These are phyloP conservation scores for Cercospora beticola DNA, from an alignment of 2,329 filamentous ascomycete genomes.

Conservation along the genomic window DNA sequence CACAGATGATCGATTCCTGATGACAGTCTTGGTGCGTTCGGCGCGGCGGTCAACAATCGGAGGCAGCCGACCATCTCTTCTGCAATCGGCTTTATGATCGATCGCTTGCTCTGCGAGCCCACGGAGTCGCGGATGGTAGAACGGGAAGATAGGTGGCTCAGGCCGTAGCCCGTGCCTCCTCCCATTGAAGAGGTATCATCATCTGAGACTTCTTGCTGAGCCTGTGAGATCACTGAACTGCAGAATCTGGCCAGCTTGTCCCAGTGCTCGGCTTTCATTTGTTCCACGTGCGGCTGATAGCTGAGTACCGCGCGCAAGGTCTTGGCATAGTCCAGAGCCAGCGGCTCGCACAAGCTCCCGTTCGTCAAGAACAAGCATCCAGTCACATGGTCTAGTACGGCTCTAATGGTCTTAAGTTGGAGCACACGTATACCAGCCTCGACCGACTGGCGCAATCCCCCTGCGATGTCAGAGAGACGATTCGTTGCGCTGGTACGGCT, in stretches of 20 bases:
- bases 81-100: constrained; percentile 27
- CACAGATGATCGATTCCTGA: constrained; percentile 22
- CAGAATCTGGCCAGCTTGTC: constrained; percentile 69
- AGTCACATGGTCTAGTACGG: constrained; percentile 77
- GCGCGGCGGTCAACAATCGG: constrained; percentile 32
- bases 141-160: constrained; percentile 31
- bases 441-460: constrained; percentile 69
- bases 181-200: constrained; percentile 14
- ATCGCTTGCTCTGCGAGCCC: constrained; percentile 29
- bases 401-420: constrained; percentile 73
- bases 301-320: constrained; percentile 68
- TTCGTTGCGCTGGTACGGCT: constrained; percentile 42
- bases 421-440: constrained; percentile 63
- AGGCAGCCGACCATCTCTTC: constrained; percentile 36
- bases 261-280: constrained; percentile 60
- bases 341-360: constrained; percentile 64
- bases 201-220: constrained; percentile 28
- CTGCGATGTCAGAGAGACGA: constrained; percentile 67
- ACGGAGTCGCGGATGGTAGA: constrained; percentile 27
- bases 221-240: constrained; percentile 55
- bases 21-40: constrained; percentile 33
- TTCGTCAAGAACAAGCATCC: constrained; percentile 60
- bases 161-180: constrained; percentile 18
- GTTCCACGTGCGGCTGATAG: constrained; percentile 73
- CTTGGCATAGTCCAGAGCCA: constrained; percentile 77